These are phyloP conservation scores for Zasmidium angulare DNA, from an alignment of 2,329 filamentous ascomycete species.

Conservation along the genomic window DNA sequence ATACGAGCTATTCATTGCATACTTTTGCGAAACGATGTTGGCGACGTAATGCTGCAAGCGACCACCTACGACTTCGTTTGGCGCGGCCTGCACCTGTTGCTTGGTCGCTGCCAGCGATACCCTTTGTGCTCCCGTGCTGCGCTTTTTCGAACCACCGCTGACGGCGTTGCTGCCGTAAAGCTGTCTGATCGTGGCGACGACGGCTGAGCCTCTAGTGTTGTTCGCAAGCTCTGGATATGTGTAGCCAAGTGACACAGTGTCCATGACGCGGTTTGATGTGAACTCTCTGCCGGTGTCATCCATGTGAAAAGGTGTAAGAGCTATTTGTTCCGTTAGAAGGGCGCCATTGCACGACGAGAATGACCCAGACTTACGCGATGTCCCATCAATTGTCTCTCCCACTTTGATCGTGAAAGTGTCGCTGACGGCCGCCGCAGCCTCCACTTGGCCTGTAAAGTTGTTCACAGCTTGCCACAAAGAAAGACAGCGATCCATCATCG, in stretches of 20 bases:
- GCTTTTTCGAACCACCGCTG: slow-evolving; percentile 17
- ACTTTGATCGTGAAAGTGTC: slow-evolving; percentile 61
- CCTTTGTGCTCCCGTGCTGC: background rate
- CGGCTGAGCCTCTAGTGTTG: slow-evolving; percentile 40
- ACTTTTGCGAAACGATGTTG: slow-evolving; percentile 63
- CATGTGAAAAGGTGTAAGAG: slow-evolving; percentile 60
- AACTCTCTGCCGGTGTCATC: slow-evolving; percentile 62
- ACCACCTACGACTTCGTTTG: slow-evolving; percentile 39
- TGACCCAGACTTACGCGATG: slow-evolving; percentile 30
- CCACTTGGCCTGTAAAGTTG: slow-evolving; percentile 62
- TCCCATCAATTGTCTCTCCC: slow-evolving; percentile 45
- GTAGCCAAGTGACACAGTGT: slow-evolving; percentile 66
- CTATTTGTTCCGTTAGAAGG: slow-evolving; percentile 8
- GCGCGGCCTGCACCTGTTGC: slow-evolving; percentile 18
- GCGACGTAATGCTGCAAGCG: slow-evolving; percentile 65
- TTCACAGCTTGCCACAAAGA: slow-evolving; percentile 77
- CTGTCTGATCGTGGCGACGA: slow-evolving; percentile 57
- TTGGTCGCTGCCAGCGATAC: slow-evolving; percentile 13
- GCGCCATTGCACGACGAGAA: background rate
- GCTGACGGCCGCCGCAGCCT: slow-evolving; percentile 52
- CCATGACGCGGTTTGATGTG: slow-evolving; percentile 63
- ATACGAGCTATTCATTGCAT: slow-evolving; percentile 62
- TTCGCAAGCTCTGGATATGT: slow-evolving; percentile 67
- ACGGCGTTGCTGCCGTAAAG: slow-evolving; percentile 56
- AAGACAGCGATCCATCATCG: slow-evolving; percentile 71